Percentiles rank a stretch among this genome's conserved stretches.
These are phyloP conservation scores for Trichomonas vaginalis DNA, from an alignment of 208 protist species.

Conservation along the genomic window DNA sequence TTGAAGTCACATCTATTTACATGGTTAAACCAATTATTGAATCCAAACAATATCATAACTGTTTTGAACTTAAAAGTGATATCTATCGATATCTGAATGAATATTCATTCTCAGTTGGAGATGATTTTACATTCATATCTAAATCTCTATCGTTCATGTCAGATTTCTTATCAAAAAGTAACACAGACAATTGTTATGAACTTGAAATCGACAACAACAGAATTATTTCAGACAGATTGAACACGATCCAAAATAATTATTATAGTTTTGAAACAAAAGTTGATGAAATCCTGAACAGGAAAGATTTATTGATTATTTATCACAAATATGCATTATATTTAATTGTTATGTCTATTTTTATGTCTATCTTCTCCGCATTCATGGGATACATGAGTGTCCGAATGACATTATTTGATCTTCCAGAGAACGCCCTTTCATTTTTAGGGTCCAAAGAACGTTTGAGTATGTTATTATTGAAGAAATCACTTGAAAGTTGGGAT, in stretches of 20 bases:
- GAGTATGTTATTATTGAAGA: background rate
- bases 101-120: background rate
- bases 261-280: background rate
- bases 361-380: background rate
- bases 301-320: background rate
- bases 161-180: background rate
- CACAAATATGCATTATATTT: background rate
- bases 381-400: background rate
- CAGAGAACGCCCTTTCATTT: background rate
- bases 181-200: background rate
- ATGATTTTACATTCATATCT: background rate
- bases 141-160: background rate
- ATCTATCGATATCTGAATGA: background rate
- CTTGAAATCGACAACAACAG: background rate
- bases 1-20: background rate
- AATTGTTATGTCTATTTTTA: background rate
- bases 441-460: background rate
- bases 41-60: no score
- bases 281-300: background rate
- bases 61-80: background rate
- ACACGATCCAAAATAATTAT: background rate
- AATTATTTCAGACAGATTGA: background rate
- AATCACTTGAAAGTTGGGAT: background rate
- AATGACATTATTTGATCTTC: background rate
- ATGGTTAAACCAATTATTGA: background rate